Conservation (phyloP, 805 yeast genomes). For the Saturnispora besseyi region DNA sequence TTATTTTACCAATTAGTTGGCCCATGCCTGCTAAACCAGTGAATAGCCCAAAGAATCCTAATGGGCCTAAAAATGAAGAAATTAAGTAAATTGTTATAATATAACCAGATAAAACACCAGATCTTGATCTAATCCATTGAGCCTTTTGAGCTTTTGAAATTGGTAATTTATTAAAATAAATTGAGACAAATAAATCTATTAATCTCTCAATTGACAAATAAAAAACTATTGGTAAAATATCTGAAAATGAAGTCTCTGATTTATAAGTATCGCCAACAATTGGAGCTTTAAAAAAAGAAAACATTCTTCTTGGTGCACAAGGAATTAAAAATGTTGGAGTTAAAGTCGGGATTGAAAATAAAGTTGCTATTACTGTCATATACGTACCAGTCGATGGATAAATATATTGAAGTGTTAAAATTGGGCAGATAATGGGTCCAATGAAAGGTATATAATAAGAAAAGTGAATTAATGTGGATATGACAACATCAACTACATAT, state of each 20-base stretch:
- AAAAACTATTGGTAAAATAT: constrained; percentile 2
- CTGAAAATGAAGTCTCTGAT: background rate
- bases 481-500: constrained; percentile 21
- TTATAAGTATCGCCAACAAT: background rate
- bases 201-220: background rate
- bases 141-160: background rate
- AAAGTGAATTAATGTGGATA: constrained; percentile 27
- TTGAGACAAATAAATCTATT: background rate
- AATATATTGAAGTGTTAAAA: constrained; percentile 36
- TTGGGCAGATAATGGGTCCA: constrained; percentile 35
- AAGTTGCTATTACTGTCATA: constrained; percentile 31
- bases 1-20: background rate
- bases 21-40: constrained; percentile 4
- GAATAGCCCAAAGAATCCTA: constrained; percentile 3
- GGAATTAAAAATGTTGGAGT: constrained; percentile 4
- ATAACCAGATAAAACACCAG: constrained; percentile 36
- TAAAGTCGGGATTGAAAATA: constrained; percentile 32
- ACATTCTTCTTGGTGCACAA: constrained; percentile 5
- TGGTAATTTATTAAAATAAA: constrained; percentile 6
- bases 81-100: constrained; percentile 32
- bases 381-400: constrained; percentile 38
- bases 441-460: constrained; percentile 34
- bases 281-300: constrained; percentile 7
- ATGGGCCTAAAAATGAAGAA: constrained; percentile 6
- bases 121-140: constrained; percentile 42